Base-by-base conservation (phyloP, 352 stramenopile genomes). In the Phytophthora fragariae region DNA sequence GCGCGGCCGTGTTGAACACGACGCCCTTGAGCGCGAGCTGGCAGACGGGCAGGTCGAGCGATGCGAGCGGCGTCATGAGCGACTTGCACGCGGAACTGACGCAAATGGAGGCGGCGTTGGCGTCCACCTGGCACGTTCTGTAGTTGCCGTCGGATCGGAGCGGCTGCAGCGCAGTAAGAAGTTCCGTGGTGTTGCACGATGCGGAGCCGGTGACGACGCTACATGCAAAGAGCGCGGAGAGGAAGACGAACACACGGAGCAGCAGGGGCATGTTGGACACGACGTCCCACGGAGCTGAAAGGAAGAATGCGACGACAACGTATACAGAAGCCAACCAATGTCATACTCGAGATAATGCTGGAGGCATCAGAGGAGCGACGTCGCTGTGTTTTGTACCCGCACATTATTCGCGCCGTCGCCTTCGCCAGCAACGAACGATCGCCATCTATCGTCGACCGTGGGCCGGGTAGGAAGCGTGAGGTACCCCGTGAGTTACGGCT, bases 1-100 rank as follows among this genome's bases (percentile, higher is more conserved):
- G 33, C 1, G 11, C 35, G 2, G 53, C 24, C 0, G 65, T 64
- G 65, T 52, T 64, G 65, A 77, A 74, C 5, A 6, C 15, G 37
- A 72, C 27, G 29, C 57, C 62, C 39, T 76, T 72, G 56, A 68
- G 46, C 3, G 57, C 49, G 19, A 76, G 7, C 61, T 72, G 37
- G 15, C 69, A 76, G 7, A 33, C 14, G 24, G 69, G 62, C 0
- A 76, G 57, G 12, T 64, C 17, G 5, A 76, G 57, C 10, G 19
- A 5, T 21, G 69, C 39, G 6, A 76, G 39, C 4, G 37, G 29
- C 12, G 35, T 7, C 47, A 72, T 62, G 33, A 76, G 50, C 8
- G 57, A 47, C 37, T 67, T 21, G 50, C 69, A 76, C 1, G 57
- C 35, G 15, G 69, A 61, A 19, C 69, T 72, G 39, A 57, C 62